phyloP scores from a whole-genome alignment of 2,329 filamentous ascomycete genomes.

The Cercospora citrullina region DNA sequence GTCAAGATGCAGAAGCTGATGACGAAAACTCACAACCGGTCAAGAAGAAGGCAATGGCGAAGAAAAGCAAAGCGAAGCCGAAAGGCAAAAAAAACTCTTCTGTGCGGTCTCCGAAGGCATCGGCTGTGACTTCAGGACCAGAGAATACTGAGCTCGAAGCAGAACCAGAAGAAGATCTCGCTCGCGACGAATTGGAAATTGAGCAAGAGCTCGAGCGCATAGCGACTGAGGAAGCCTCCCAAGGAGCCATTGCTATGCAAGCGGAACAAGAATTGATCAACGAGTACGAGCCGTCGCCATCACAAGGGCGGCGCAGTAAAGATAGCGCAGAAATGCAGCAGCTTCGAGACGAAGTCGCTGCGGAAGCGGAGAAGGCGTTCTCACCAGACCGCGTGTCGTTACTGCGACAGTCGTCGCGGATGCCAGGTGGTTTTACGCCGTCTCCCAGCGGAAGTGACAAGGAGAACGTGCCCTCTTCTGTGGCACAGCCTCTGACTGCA shows the following conservation, averaged over 20 bases:
- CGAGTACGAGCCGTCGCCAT: constrained; percentile 42
- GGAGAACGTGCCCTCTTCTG: constrained; percentile 39
- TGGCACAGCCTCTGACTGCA: constrained; percentile 32
- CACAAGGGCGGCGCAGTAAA: constrained; percentile 29
- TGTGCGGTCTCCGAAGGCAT: constrained; percentile 30
- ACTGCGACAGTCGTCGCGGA: constrained; percentile 11
- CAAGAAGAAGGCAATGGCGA: constrained; percentile 26
- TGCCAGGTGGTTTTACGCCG: constrained; percentile 25
- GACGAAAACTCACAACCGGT: constrained; percentile 16
- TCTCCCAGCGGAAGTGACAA: constrained; percentile 42
- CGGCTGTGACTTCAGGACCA: constrained; percentile 20
- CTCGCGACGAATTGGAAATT: constrained; percentile 35
- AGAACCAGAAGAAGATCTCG: constrained; percentile 25
- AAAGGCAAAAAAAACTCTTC: constrained; percentile 34
- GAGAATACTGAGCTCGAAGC: constrained; percentile 18
- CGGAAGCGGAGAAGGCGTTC: constrained; percentile 19
- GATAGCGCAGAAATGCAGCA: constrained; percentile 28
- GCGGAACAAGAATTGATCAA: constrained; percentile 36
- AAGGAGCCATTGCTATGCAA: constrained; percentile 26
- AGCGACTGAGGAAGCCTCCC: constrained; percentile 31
- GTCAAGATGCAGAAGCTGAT: constrained; percentile 15
- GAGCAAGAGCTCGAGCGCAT: constrained; percentile 38
- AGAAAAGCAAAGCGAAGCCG: constrained; percentile 33
- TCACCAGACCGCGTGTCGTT: constrained; percentile 16
- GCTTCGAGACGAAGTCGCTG: constrained; percentile 27